Evolutionary conservation across 1,139 yeast genomes (phyloP), one percentile per base, ranked within the genome.

Genomic region (Debaryomycetaceae sp.): DNA sequence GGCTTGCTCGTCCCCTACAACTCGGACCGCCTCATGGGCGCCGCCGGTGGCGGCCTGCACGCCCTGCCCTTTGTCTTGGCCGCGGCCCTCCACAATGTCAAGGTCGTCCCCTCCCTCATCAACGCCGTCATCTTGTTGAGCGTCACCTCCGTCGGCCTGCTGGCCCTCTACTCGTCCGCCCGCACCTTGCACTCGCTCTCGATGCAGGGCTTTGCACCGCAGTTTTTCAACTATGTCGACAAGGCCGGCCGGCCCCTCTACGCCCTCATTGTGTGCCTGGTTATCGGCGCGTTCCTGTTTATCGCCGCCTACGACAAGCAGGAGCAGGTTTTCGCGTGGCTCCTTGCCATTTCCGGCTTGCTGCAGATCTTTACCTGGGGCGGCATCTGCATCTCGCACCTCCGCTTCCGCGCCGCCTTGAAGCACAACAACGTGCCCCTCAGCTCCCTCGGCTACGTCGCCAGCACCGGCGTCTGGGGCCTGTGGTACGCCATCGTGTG

Each of bases 31-130:
- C 55, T 62, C 34, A 50, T 62, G 63, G 67, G 68, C 19, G 43
- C 59, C 8, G 44, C 51, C 12, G 55, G 61, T 27, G 45, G 58
- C 20, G 46, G 55, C 27, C 49, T 62, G 27, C 52, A 53, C 33
- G 64, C 68, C 4, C 60, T 68, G 29, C 68, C 69, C n/a, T 62
- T 38, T 37, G 68, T 62, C 18, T 51, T 62, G 41, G 67, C 69
- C 16, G 67, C 65, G 21, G 55, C 53, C 30, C 46, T 54, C 27
- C 63, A 61, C 41, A 58, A 57, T n/a, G 55, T 61, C 18, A 42
- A 40, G 27, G 68, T 48, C 13, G 54, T 61, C 27, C 61, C 68
- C 10, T 55, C 58, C 31, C 55, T 63, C 36, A 58, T 62, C 36
- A 63, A 63, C 37, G 53, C 68, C 5, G 66, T 58, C 24, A 63